Conservation (phyloP, 805 yeast species). For the Kuraishia capsulata region DNA sequence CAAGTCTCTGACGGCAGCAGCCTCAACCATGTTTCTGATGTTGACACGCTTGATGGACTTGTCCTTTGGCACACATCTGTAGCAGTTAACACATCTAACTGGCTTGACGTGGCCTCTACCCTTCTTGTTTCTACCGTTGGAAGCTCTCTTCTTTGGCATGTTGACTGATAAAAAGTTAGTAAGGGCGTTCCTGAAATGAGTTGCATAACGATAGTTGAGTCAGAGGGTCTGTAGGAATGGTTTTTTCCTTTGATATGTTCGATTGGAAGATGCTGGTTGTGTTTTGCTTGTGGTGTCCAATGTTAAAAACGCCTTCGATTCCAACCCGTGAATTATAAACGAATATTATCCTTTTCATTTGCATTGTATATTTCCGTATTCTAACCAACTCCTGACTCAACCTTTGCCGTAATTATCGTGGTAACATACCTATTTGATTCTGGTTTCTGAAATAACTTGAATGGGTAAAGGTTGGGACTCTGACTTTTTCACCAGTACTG, state of each 20-base stretch:
- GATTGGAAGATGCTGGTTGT: no score
- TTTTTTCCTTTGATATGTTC: not conserved
- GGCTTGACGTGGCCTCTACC: conserved; percentile 99
- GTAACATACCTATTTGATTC: no score
- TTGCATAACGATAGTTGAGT: not conserved
- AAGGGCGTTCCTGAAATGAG: not conserved
- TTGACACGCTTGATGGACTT: conserved; percentile 99
- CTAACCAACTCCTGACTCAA: no score
- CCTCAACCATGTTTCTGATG: conserved; percentile 99
- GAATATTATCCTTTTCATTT: no score
- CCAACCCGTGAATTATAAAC: no score
- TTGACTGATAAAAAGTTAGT: conserved; percentile 25
- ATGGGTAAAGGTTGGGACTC: no score
- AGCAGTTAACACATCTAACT: conserved; percentile 99
- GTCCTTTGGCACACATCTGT: conserved; percentile 99
- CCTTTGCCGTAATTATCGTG: no score
- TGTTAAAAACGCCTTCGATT: no score
- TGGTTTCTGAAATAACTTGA: no score
- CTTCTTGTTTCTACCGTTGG: conserved; percentile 99
- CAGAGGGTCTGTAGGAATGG: not conserved
- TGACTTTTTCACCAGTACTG: no score
- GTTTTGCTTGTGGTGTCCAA: no score
- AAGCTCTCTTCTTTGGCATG: conserved; percentile 99
- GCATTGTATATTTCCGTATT: no score
- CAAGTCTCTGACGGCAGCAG: conserved; percentile 99